Evolutionary conservation across 257 asterid species (phyloP).

Genomic region (Scutellaria minor): DNA sequence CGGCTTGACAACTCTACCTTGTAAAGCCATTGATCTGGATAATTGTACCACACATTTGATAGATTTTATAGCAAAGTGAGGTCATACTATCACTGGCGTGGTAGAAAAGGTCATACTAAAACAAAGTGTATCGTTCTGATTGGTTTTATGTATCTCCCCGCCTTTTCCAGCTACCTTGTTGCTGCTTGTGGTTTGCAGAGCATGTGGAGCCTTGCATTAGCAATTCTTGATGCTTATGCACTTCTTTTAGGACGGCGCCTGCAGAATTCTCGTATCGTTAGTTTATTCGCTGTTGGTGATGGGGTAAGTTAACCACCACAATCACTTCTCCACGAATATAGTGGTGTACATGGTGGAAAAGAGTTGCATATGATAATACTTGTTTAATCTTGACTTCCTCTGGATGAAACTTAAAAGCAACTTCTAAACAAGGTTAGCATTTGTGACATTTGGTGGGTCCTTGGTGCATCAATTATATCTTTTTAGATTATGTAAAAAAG

Average conservation of each 20-base stretch:
- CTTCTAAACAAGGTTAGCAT: slow-evolving; percentile 5
- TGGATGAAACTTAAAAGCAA: slow-evolving; percentile 1
- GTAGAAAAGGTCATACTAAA: background rate
- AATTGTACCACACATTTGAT: background rate
- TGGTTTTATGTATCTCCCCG: slow-evolving; percentile 14
- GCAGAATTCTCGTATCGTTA: slow-evolving; percentile 62
- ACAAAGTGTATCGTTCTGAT: background rate
- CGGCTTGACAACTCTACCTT: background rate
- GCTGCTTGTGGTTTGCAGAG: slow-evolving; percentile 87
- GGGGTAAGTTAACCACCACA: slow-evolving; percentile 60
- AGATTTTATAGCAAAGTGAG: background rate
- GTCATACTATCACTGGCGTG: background rate
- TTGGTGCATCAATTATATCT: background rate
- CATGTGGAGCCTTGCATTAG: slow-evolving; percentile 81
- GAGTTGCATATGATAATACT: background rate
- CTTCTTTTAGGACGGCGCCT: slow-evolving; percentile 75
- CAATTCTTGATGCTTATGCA: slow-evolving; percentile 67
- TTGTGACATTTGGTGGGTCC: background rate
- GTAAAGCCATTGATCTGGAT: slow-evolving; percentile 11
- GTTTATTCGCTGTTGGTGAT: slow-evolving; percentile 82
- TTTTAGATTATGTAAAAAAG: background rate
- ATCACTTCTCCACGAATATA: background rate
- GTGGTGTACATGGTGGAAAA: slow-evolving; percentile 7
- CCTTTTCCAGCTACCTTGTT: slow-evolving; percentile 70
- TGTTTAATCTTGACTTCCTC: background rate